phyloP scores from a whole-genome alignment of 2,329 filamentous ascomycete genomes.

The Exutisphaerella laricina region DNA sequence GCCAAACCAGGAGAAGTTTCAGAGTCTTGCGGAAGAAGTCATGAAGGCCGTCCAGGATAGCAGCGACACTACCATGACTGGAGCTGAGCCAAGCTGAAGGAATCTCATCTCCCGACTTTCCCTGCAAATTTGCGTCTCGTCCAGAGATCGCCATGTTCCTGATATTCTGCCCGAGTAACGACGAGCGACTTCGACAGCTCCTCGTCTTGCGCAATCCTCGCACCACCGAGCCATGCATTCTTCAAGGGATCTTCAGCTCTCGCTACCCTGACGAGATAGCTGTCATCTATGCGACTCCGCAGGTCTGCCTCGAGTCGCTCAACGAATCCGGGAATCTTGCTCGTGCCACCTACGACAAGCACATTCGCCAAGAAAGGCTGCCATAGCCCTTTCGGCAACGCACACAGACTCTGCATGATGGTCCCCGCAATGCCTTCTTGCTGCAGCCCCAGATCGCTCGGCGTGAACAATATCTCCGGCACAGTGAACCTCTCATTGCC shows the following conservation, averaged over 20 bases:
- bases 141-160: conserved; percentile 64
- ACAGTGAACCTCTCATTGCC: conserved; percentile 89
- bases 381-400: conserved; percentile 75
- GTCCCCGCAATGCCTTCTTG: conserved; percentile 77
- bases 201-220: conserved; percentile 64
- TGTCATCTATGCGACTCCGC: conserved; percentile 46
- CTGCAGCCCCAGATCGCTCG: conserved; percentile 75
- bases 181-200: conserved; percentile 59
- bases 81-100: conserved; percentile 12
- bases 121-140: conserved; percentile 32
- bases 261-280: conserved; percentile 70
- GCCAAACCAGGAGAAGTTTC: conserved; percentile 25
- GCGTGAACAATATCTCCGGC: conserved; percentile 84
- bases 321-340: conserved; percentile 72
- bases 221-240: conserved; percentile 82
- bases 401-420: conserved; percentile 71
- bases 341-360: conserved; percentile 81
- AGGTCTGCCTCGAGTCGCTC: conserved; percentile 54
- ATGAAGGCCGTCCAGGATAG: conserved; percentile 11
- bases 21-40: conserved; percentile 17
- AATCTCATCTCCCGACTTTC: conserved; percentile 24
- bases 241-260: conserved; percentile 67
- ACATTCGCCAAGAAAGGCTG: conserved; percentile 81
- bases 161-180: conserved; percentile 86
- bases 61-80: conserved; percentile 6